These are phyloP conservation scores for Eleusine coracana DNA, from an alignment of 176 grass and related monocot genomes.

Conservation along the genomic window DNA sequence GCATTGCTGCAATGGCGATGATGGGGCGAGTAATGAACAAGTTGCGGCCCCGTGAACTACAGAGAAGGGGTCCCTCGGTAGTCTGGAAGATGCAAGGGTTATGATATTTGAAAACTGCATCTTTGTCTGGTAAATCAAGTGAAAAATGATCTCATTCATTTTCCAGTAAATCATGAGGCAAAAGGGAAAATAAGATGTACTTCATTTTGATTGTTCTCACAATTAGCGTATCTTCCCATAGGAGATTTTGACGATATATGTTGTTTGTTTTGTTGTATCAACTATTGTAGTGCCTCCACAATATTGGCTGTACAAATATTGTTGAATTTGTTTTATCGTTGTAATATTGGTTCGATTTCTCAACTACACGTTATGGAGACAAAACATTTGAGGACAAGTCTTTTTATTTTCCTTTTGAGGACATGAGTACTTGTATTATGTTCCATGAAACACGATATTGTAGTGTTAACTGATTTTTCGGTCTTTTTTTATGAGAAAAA, in stretches of 20 bases:
- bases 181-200: background rate
- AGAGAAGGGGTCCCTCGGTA: constrained; percentile 50
- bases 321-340: background rate
- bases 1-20: constrained; percentile 64
- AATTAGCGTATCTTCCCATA: background rate
- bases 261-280: background rate
- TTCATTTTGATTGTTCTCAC: background rate
- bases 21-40: constrained; percentile 60
- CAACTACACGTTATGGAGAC: background rate
- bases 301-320: background rate
- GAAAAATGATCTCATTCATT: background rate
- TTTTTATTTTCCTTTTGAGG: background rate
- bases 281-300: background rate
- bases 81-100: constrained; percentile 47
- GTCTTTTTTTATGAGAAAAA: background rate
- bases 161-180: background rate
- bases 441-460: background rate
- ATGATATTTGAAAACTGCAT: constrained; percentile 28
- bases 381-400: background rate
- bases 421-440: background rate
- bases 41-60: constrained; percentile 42
- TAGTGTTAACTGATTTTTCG: background rate
- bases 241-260: background rate
- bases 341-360: background rate
- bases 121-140: background rate